Conservation (phyloP, 108 stramenopile genomes). For the Pseudonitzschia multiseries region DNA sequence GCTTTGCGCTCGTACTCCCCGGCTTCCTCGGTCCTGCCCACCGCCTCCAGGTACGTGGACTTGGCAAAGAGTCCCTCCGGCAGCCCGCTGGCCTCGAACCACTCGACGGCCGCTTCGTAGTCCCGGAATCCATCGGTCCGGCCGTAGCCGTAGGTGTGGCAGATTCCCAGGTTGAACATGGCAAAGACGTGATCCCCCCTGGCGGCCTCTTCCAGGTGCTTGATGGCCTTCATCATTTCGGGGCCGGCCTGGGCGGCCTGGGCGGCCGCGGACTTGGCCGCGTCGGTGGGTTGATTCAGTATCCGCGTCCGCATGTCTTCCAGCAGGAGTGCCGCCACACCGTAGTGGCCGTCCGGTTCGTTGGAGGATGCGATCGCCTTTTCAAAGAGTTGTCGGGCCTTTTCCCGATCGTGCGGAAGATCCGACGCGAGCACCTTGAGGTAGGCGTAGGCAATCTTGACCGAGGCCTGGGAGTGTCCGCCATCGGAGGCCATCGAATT, state of each 20-base stretch:
- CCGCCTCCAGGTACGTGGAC: neutral
- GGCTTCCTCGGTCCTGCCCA: neutral
- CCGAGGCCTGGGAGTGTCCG: slow-evolving; percentile 5
- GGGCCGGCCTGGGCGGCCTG: neutral
- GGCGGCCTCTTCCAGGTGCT: slow-evolving; percentile 17
- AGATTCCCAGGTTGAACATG: slow-evolving; percentile 24
- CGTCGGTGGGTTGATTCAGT: neutral
- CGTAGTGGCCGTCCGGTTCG: slow-evolving; percentile 20
- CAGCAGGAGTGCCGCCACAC: neutral
- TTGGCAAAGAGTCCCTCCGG: slow-evolving; percentile 14
- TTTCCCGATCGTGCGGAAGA: neutral
- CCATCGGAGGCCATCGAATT: neutral
- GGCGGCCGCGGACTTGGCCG: neutral
- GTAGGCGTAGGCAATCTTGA: slow-evolving; percentile 18
- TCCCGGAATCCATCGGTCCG: neutral
- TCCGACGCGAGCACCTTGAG: neutral
- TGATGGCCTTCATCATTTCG: neutral
- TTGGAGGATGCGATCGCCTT: slow-evolving; percentile 16
- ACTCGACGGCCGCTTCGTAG: neutral
- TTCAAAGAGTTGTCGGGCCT: slow-evolving; percentile 4
- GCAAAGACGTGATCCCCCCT: slow-evolving; percentile 16
- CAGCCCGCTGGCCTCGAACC: slow-evolving; percentile 19
- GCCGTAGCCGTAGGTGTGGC: slow-evolving; percentile 12
- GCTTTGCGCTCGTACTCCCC: neutral
- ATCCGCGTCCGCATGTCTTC: neutral